Evolutionary conservation across 2,329 filamentous ascomycete species (phyloP).

Genomic region (Nannizziopsis arthrosporioides): DNA sequence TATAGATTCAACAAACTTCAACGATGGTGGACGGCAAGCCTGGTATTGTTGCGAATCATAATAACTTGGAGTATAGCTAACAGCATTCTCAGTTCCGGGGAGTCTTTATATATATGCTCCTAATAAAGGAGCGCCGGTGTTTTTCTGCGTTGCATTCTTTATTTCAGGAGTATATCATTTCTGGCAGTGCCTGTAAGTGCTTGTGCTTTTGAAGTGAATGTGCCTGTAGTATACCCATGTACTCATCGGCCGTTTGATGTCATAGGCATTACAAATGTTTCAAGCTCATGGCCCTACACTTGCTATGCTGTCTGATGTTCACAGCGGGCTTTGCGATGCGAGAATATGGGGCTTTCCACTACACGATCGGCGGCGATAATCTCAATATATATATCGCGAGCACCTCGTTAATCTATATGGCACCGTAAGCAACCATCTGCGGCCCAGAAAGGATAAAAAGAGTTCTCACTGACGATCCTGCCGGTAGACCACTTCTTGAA

Average conservation of each 20-base stretch:
- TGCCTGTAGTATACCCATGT: no score
- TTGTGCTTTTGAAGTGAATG: background rate
- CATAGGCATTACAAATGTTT: constrained; percentile 47
- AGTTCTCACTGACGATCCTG: background rate
- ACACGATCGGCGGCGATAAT: constrained; percentile 24
- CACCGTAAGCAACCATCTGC: constrained; percentile 21
- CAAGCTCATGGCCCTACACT: constrained; percentile 44
- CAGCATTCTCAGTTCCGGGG: constrained; percentile 6
- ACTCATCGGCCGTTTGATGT: background rate
- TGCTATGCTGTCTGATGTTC: constrained; percentile 45
- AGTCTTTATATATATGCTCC: constrained; percentile 43
- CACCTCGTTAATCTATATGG: constrained; percentile 29
- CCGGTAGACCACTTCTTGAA: constrained; percentile 46
- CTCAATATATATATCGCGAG: constrained; percentile 39
- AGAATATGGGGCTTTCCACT: constrained; percentile 42
- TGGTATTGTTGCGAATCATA: background rate
- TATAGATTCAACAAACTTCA: background rate
- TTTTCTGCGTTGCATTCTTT: constrained; percentile 41
- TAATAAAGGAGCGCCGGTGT: constrained; percentile 43
- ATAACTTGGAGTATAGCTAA: background rate
- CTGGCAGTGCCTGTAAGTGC: constrained; percentile 46
- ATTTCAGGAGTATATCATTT: constrained; percentile 38
- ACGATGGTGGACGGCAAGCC: background rate
- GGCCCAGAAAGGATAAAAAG: background rate
- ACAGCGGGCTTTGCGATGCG: constrained; percentile 46